Base-by-base conservation (phyloP, 192 early-diverging fungal genomes). In the Lobulomyces angularis region DNA sequence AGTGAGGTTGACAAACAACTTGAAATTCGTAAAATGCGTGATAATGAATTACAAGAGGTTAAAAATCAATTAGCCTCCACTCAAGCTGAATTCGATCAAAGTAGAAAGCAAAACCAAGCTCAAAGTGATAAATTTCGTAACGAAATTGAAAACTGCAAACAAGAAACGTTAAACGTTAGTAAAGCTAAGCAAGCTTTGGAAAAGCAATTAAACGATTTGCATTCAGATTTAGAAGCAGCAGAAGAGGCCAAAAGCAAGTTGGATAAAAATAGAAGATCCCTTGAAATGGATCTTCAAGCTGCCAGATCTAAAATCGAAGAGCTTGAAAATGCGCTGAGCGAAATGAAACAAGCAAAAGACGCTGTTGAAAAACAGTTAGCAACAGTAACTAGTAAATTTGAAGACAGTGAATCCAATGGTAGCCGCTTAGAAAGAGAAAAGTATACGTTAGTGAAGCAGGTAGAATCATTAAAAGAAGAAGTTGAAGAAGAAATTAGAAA, bases 331-430 rank as follows among this genome's bases (percentile, higher is more conserved):
- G 59, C 65, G 6, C 53, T 87, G 11, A 50, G 58, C 8, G 82
- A 88, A 45, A 57, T 72, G 32, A 62, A 64, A 25, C 50, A 58
- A 1, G 67, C 69, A 20, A 53, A 82, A 24, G 83, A 86, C 8
- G 59, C 64, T 25, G 49, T 82, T 3, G 87, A 90, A 47, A 59
- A 74, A 39, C 77, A 85, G 56, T 46, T 87, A 31, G 43, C 56
- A 8, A 40, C 57, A 6, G 41, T 67, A 8, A 64, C 62, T 38
- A 56, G 69, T 0, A 62, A 51, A 25, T 33, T 73, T 2, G 82
- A 84, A 11, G 74, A 74, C 31, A 59, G 61, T 28, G 66, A 70
- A 39, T 57, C 68, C 26, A 67, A 56, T 36, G 51, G 38, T 11
- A 48, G 62, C 21, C 61, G 72, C 34, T 50, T 66, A 33, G 69